Base-by-base conservation (phyloP, 2,329 filamentous ascomycete species). In the Monilinia polystroma region DNA sequence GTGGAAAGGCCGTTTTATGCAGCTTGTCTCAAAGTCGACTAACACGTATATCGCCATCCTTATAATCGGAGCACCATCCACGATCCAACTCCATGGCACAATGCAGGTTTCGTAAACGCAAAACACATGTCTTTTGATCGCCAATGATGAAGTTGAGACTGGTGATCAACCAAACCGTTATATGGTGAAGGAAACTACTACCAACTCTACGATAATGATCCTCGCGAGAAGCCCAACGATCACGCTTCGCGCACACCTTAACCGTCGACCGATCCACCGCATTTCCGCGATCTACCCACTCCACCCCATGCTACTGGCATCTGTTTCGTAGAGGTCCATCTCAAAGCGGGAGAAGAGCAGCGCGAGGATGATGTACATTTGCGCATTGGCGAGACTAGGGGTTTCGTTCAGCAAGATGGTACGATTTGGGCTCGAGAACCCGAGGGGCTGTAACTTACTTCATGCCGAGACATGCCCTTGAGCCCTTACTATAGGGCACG, bases 271-370 rank as follows among this genome's bases (percentile, higher is more conserved):
- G 8, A 11, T 18, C 41, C 29, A n/a, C 14, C 20, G 60, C 18
- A 54, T 26, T 54, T n/a, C 16, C 32, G 32, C 11, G 14, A 54
- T 63, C 60, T 8, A 29, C 49, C 60, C 60, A 54, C 32, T 63
- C 47, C 47, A 63, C 53, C 54, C 47, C 47, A 63, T 43, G 20
- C 14, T 54, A 8, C 14, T n/a, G 10, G 47, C 49, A 12, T 57
- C 55, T 14, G 63, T 66, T 14, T 66, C 20, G 12, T 23, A 66
- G 6, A 66, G 63, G n/a, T 59, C 32, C 8, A 59, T 53, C 11
- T 52, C 63, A 8, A 58, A 65, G 4, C 45, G 55, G 3, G 23
- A 23, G 14, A 54, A 32, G 12, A 63, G 18, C 3, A 43, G 32
- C 5, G 32, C 47, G 4, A 63, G 8, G 7, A 20, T 18, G 35